phyloP scores from a whole-genome alignment of 202 grass and related monocot species.

The Eragrostis tef region DNA sequence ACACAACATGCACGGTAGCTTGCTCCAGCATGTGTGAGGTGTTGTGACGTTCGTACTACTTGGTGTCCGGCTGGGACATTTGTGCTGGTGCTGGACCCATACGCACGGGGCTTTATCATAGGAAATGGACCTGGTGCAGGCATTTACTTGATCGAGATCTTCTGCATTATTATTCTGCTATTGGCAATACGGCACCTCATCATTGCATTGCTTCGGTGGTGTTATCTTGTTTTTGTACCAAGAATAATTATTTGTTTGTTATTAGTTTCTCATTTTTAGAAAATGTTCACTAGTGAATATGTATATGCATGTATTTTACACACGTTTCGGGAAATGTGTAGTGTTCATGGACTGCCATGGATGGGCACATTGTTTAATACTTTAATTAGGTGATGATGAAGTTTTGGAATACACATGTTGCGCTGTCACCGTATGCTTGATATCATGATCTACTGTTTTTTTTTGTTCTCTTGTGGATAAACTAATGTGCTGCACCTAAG shows the following conservation, averaged over 20 bases:
- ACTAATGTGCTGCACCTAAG: background rate
- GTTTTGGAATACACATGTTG: background rate
- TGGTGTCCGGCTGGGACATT: slow-evolving; percentile 36
- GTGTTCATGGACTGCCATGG: background rate
- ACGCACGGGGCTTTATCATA: slow-evolving; percentile 45
- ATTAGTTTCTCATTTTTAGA: background rate
- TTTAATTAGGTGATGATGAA: too few relatives aligned
- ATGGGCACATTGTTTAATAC: slow-evolving; percentile 16
- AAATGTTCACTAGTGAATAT: background rate
- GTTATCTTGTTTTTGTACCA: background rate
- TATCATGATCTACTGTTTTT: slow-evolving; percentile 33
- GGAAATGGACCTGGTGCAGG: slow-evolving; percentile 36
- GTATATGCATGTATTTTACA: background rate
- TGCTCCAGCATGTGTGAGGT: slow-evolving; percentile 41
- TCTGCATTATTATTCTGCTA: slow-evolving; percentile 43
- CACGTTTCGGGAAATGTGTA: background rate
- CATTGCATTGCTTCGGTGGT: slow-evolving; percentile 36
- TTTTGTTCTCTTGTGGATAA: slow-evolving; percentile 29
- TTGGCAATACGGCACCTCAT: slow-evolving; percentile 33
- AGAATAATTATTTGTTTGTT: background rate
- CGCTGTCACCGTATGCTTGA: slow-evolving; percentile 34
- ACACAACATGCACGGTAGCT: slow-evolving; percentile 14
- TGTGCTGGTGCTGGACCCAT: slow-evolving; percentile 45
- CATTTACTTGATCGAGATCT: slow-evolving; percentile 47
- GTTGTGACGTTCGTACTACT: slow-evolving; percentile 42